Evolutionary conservation across 208 protist species (phyloP).

Genomic region (Crithidia brevicula): DNA sequence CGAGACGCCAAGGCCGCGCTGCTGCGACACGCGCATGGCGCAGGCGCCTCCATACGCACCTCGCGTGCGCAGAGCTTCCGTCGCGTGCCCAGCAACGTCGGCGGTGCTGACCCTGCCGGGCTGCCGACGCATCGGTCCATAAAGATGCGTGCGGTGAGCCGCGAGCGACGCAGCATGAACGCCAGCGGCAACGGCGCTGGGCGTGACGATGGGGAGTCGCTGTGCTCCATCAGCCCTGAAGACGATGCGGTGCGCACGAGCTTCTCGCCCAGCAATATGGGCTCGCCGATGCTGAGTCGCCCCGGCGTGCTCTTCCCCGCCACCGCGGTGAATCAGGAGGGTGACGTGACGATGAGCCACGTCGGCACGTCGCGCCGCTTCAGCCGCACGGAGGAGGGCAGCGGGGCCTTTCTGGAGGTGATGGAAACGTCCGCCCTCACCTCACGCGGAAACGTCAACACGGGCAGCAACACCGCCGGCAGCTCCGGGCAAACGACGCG

Average conservation of each 20-base stretch:
- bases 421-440: slow-evolving; percentile 31
- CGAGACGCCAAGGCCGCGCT: slow-evolving; percentile 36
- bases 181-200: slow-evolving; percentile 4
- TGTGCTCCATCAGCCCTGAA: slow-evolving; percentile 8
- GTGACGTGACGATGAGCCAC: slow-evolving; percentile 11
- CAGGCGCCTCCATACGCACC: slow-evolving; percentile 11
- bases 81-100: slow-evolving; percentile 22
- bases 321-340: slow-evolving; percentile 7
- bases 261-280: neutral
- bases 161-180: slow-evolving; percentile 17
- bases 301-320: neutral
- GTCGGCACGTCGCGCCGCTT: slow-evolving; percentile 6
- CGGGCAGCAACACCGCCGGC: neutral
- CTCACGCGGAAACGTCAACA: slow-evolving; percentile 10
- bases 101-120: neutral
- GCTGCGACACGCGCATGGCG: slow-evolving; percentile 22
- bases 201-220: slow-evolving; percentile 12
- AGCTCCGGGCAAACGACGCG: neutral
- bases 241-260: slow-evolving; percentile 22
- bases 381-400: slow-evolving; percentile 25
- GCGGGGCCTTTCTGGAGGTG: slow-evolving; percentile 30
- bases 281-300: neutral
- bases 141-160: neutral
- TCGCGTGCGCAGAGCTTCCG: slow-evolving; percentile 26
- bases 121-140: slow-evolving; percentile 3